Conservation (phyloP, 768 basidiomycete genomes). For the Sporobolomyces roseus region DNA sequence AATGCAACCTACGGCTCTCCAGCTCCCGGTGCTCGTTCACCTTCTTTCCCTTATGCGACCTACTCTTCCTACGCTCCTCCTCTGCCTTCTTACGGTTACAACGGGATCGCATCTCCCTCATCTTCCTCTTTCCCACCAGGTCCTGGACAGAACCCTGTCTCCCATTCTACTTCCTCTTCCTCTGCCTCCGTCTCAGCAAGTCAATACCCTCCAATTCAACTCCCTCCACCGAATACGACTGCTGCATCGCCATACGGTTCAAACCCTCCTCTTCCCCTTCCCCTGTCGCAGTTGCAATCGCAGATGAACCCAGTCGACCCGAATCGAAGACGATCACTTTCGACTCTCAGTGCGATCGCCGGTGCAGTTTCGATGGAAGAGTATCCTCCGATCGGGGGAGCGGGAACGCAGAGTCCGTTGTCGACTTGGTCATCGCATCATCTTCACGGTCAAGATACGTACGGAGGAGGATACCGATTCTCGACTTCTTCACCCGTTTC, state of each 20-base stretch:
- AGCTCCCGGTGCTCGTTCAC: conserved; percentile 13
- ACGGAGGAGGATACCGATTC: neutral
- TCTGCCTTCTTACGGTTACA: neutral
- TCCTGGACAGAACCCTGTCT: neutral
- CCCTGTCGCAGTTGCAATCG: neutral
- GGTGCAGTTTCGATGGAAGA: conserved; percentile 15
- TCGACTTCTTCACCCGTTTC: conserved; percentile 13
- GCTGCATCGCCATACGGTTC: neutral
- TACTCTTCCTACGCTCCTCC: neutral
- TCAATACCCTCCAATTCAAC: conserved; percentile 28
- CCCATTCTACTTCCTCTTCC: neutral
- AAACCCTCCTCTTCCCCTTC: neutral
- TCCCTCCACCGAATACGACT: neutral
- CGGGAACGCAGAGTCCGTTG: conserved; percentile 1
- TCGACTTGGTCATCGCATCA: conserved; percentile 1
- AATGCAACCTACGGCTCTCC: neutral
- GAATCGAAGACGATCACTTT: conserved; percentile 2
- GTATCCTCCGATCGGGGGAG: neutral
- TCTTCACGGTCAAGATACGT: neutral
- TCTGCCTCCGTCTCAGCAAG: neutral
- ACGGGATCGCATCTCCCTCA: neutral
- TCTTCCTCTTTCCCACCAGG: neutral
- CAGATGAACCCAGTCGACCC: too few species aligned
- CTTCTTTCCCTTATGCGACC: conserved; percentile 15
- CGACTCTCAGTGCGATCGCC: conserved; percentile 11